Conservation (phyloP, 2,329 filamentous ascomycete species). For the Neonectria ditissima region DNA sequence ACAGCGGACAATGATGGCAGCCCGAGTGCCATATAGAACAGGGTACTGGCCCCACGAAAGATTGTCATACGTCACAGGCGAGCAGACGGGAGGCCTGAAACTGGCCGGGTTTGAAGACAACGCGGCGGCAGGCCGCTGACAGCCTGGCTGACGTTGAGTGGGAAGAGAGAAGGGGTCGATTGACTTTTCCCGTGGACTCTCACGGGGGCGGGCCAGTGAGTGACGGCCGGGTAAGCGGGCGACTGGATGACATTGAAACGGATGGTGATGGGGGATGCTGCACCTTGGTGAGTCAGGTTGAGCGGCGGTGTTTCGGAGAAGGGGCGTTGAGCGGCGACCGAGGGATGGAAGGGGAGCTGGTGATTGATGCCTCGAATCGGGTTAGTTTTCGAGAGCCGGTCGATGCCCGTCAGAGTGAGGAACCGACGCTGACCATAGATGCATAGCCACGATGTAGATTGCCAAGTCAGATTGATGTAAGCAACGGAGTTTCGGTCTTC, state of each 20-base stretch:
- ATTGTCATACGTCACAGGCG: background rate
- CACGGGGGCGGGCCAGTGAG: background rate
- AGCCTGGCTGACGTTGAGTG: background rate
- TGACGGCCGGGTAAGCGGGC: slow-evolving; percentile 3
- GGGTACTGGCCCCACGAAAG: background rate
- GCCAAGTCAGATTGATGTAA: background rate
- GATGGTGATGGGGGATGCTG: background rate
- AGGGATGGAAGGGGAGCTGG: background rate
- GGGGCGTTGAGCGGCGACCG: background rate
- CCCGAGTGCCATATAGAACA: background rate
- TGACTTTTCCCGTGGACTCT: background rate
- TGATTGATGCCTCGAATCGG: background rate
- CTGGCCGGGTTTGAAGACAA: slow-evolving; percentile 14
- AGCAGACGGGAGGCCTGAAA: slow-evolving; percentile 21
- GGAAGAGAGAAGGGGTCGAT: background rate
- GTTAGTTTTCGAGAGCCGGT: background rate
- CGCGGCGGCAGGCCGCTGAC: background rate
- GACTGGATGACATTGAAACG: background rate
- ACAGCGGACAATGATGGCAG: background rate
- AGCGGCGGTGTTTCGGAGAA: background rate
- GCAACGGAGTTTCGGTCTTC: background rate
- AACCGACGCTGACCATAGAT: background rate
- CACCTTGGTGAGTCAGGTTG: background rate
- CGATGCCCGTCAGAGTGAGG: background rate
- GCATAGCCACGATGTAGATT: slow-evolving; percentile 1